Base-by-base conservation (phyloP, 2,329 filamentous ascomycete genomes). In the Paracamarosporium sp. region DNA sequence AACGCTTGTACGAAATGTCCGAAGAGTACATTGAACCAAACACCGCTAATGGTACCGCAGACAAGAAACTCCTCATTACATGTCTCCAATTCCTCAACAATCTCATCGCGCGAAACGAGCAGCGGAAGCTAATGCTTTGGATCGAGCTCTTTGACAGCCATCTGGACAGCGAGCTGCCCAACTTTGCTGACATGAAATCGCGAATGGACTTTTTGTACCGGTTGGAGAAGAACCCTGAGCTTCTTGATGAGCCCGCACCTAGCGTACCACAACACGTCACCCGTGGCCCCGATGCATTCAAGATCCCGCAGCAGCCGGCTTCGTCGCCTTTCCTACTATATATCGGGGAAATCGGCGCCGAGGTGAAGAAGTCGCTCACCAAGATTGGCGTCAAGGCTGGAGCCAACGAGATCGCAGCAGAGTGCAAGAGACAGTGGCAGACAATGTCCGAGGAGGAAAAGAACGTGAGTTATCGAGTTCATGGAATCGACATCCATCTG, bases 81-180 rank as follows among this genome's bases (percentile, higher is more conserved):
- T 86, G 85, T 60, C 78, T 89, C n/a, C 87, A 89, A 68, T 88
- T 88, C 62, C 74, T 89, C 54, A 87, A 89, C 74, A 89, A 89
- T 62, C 82, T 88, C 47, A 85, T 88, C 45, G 86, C 86, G 68
- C 83, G 86, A 59, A 89, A 89, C 63, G 86, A 89, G 73, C 82
- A 86, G 57, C 79, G 86, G 36, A 89, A 89, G 67, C 79, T 88
- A 64, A 85, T 88, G 65, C 79, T 89, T 2, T 89, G 86, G 86
- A 75, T 88, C 35, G 84, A 87, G 69, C 78, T 89, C 1, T 89
- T 89, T 64, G 87, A 88, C 50, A 85, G 84, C 60, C 80, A 84
- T 17, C 69, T 78, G 6, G 77, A 80, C 48, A 74, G 74, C 40
- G 73, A 74, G 47, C 66, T 73, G 4, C 72, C 73, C 43, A 75